These are phyloP conservation scores for Cercospora brassicicola DNA, from an alignment of 2,329 filamentous ascomycete genomes.

Conservation along the genomic window DNA sequence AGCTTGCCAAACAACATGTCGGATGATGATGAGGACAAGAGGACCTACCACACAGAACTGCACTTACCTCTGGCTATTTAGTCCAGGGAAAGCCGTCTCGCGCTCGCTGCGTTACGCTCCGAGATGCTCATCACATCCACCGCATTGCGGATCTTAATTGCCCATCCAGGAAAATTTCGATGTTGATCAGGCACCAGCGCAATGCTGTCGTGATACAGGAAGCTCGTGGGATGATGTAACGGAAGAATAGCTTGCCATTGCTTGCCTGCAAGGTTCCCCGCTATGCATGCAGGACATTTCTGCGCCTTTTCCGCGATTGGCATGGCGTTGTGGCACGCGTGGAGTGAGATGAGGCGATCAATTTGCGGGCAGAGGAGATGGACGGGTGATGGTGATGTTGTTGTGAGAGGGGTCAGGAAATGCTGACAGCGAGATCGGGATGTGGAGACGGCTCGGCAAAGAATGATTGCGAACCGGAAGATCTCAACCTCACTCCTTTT, in stretches of 20 bases:
- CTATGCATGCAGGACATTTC: conserved; percentile 12
- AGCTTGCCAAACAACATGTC: conserved; percentile 33
- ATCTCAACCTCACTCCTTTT: neutral
- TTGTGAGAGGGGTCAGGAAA: neutral
- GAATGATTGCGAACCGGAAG: neutral
- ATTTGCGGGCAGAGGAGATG: neutral
- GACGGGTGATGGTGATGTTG: neutral
- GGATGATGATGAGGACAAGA: neutral
- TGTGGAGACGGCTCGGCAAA: conserved; percentile 3
- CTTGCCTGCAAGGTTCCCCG: conserved; percentile 17
- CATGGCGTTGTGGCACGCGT: neutral
- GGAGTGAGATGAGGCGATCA: neutral
- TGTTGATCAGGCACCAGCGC: conserved; percentile 23
- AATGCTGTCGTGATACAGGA: conserved; percentile 5
- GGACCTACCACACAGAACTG: neutral
- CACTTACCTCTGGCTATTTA: neutral
- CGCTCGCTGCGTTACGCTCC: conserved; percentile 18
- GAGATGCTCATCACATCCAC: conserved; percentile 10
- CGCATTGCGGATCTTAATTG: neutral
- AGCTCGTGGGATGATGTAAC: conserved; percentile 20
- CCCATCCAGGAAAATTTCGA: conserved; percentile 18
- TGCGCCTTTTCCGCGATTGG: neutral
- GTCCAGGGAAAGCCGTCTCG: neutral
- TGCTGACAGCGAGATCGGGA: neutral
- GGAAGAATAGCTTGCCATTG: conserved; percentile 17